Evolutionary conservation across 208 protist genomes (phyloP).

Genomic region (Crithidia bombi): DNA sequence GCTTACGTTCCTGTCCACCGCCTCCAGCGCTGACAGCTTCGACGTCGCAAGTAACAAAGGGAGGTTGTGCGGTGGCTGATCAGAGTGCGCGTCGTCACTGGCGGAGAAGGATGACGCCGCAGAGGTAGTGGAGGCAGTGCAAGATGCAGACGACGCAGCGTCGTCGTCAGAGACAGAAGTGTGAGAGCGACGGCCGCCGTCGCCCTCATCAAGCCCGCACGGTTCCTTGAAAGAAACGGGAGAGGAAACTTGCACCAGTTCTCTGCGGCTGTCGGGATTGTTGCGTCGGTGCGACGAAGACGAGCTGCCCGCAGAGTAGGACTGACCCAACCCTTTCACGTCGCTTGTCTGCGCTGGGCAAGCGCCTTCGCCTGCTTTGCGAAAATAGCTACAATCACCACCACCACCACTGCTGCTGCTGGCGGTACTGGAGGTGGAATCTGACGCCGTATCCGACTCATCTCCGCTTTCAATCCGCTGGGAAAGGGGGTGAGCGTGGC

Average conservation of each 20-base stretch:
- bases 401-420: conserved; percentile 10
- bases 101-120: background rate
- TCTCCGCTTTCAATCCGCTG: background rate
- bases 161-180: background rate
- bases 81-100: background rate
- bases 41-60: background rate
- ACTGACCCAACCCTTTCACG: background rate
- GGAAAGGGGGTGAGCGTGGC: background rate
- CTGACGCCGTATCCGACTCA: background rate
- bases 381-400: background rate
- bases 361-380: background rate
- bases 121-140: background rate
- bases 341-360: background rate
- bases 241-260: conserved; percentile 9
- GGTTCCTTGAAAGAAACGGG: conserved; percentile 6
- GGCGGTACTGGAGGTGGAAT: conserved; percentile 8
- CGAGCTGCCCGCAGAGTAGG: background rate
- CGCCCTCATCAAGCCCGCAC: background rate
- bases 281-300: background rate
- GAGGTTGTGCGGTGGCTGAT: conserved; percentile 1
- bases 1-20: no score
- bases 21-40: background rate
- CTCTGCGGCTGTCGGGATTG: background rate
- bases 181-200: background rate
- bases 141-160: background rate